phyloP scores from a whole-genome alignment of 163 green algal genomes.

The Scenedesmus sp. region DNA sequence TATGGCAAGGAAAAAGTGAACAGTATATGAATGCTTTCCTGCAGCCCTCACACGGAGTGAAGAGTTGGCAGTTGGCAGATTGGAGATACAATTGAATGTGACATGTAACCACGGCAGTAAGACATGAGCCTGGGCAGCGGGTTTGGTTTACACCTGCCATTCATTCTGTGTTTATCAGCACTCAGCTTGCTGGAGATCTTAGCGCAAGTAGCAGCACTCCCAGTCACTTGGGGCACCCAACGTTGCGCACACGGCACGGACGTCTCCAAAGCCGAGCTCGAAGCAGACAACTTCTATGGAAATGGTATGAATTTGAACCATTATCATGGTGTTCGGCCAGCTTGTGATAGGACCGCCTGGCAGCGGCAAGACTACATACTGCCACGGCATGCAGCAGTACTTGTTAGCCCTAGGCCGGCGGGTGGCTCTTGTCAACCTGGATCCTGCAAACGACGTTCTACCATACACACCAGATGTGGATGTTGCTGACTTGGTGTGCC shows the following conservation, averaged over 20 bases:
- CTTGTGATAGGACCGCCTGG: conserved; percentile 96
- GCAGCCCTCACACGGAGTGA: too few relatives aligned
- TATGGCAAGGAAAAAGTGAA: too few relatives aligned
- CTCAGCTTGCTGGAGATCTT: too few relatives aligned
- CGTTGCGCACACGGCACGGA: background rate
- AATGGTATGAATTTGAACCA: background rate
- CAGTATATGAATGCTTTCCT: too few relatives aligned
- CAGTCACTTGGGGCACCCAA: background rate
- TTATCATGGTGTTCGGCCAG: conserved; percentile 94
- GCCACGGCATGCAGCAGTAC: conserved; percentile 90
- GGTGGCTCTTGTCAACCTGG: conserved; percentile 88
- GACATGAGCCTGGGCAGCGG: too few relatives aligned
- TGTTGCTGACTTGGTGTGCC: conserved; percentile 89
- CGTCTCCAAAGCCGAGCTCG: background rate
- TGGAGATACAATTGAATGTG: too few relatives aligned
- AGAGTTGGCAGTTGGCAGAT: too few relatives aligned
- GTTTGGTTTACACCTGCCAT: too few relatives aligned
- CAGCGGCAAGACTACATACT: conserved; percentile 97
- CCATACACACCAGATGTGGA: conserved; percentile 91
- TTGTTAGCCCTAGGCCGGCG: conserved; percentile 56
- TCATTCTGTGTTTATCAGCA: too few relatives aligned
- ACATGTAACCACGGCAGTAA: too few relatives aligned
- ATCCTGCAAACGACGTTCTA: conserved; percentile 95
- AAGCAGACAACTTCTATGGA: background rate
- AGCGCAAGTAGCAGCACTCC: too few relatives aligned